Conservation (phyloP, 2,329 filamentous ascomycete species). For the Mycosphaerelloides madeirae region DNA sequence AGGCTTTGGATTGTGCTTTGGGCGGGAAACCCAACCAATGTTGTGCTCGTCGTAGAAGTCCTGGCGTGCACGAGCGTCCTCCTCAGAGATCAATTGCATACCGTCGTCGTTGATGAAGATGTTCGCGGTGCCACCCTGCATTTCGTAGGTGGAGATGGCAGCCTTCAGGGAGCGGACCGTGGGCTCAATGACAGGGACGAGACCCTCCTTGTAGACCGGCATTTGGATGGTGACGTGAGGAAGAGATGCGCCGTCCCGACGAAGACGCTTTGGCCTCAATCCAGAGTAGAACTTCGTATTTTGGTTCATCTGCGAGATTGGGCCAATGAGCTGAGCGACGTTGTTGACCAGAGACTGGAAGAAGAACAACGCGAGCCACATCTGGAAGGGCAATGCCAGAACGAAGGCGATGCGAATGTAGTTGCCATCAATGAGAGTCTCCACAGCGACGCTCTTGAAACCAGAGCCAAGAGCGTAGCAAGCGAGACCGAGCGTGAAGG, state of each 20-base stretch:
- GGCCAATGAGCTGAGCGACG: conserved; percentile 41
- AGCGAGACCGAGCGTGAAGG: conserved; percentile 50
- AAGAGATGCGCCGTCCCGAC: conserved; percentile 31
- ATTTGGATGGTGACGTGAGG: conserved; percentile 54
- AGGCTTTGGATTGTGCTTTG: conserved; percentile 49
- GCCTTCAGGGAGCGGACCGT: conserved; percentile 37
- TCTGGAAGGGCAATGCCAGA: conserved; percentile 49
- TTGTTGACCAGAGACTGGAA: conserved; percentile 43
- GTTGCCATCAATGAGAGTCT: conserved; percentile 50
- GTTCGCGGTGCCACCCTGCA: conserved; percentile 60
- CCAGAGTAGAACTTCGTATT: conserved; percentile 48
- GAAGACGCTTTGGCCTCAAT: conserved; percentile 36
- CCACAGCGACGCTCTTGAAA: conserved; percentile 51
- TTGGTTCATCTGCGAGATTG: conserved; percentile 40
- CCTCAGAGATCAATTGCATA: conserved; percentile 55
- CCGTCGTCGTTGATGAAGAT: conserved; percentile 67
- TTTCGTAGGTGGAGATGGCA: conserved; percentile 49
- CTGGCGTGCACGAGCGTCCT: conserved; percentile 41
- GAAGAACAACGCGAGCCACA: conserved; percentile 56
- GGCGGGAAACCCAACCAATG: conserved; percentile 48
- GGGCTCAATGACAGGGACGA: conserved; percentile 36
- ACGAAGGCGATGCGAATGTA: conserved; percentile 54
- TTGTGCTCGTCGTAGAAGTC: conserved; percentile 49
- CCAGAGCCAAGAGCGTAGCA: conserved; percentile 53
- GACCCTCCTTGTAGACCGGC: conserved; percentile 41